Percentiles rank a stretch among this genome's conserved stretches.
Evolutionary conservation across 2,329 filamentous ascomycete species (phyloP).

Genomic region (Trichoderma brevicompactum): DNA sequence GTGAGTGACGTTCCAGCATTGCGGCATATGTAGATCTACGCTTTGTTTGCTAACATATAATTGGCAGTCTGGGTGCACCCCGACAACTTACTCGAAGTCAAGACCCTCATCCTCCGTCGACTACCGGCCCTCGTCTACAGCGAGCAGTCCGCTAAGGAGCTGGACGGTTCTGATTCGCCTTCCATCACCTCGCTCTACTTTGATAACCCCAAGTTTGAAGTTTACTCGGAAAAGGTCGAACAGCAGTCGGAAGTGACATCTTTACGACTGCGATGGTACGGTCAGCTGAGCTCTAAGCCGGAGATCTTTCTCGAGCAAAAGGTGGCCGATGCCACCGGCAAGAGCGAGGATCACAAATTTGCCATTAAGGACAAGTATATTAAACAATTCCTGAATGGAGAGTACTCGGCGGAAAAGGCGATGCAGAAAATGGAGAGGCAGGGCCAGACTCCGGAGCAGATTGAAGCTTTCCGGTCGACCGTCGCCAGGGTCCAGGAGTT

Average conservation of each 20-base stretch:
- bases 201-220: slow-evolving; percentile 81
- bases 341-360: slow-evolving; percentile 78
- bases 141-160: slow-evolving; percentile 79
- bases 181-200: slow-evolving; percentile 96
- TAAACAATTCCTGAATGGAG: slow-evolving; percentile 79
- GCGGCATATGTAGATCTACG: background rate
- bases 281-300: slow-evolving; percentile 75
- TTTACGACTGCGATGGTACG: slow-evolving; percentile 88
- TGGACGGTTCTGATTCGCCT: slow-evolving; percentile 81
- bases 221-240: slow-evolving; percentile 86
- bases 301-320: slow-evolving; percentile 91
- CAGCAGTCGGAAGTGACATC: slow-evolving; percentile 77
- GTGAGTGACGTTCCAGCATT: slow-evolving; percentile 51
- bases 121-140: slow-evolving; percentile 94
- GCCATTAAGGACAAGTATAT: slow-evolving; percentile 94
- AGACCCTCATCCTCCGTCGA: slow-evolving; percentile 90
- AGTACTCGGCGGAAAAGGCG: slow-evolving; percentile 91
- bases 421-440: slow-evolving; percentile 84
- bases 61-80: slow-evolving; percentile 84
- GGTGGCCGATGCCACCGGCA: slow-evolving; percentile 74
- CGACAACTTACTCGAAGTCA: slow-evolving; percentile 95
- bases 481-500: slow-evolving; percentile 80
- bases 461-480: slow-evolving; percentile 70
- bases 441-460: slow-evolving; percentile 67
- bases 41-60: slow-evolving; percentile 17